Conservation (phyloP, 345 rosid species). For the Combretum micranthum region DNA sequence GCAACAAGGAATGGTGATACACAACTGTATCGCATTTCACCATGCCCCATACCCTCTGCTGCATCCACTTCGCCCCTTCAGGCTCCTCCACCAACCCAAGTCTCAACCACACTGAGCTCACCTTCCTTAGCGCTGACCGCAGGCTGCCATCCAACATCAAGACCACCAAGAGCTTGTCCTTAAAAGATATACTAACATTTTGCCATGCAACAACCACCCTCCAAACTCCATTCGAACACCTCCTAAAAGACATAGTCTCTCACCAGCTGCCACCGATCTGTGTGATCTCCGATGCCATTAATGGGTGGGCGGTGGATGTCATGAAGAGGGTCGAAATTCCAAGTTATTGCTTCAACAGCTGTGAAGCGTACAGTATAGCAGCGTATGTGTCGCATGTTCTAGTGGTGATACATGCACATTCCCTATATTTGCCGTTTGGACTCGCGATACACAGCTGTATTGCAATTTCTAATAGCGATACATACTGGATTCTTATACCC, state of each 20-base stretch:
- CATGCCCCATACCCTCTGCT: constrained; percentile 33
- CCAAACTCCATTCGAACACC: constrained; percentile 17
- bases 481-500: no score
- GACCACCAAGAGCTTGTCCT: constrained; percentile 35
- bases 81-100: constrained; percentile 4
- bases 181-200: constrained; percentile 12
- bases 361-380: constrained; percentile 37
- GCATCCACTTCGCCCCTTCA: constrained; percentile 22
- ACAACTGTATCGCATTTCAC: no score
- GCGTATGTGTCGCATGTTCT: constrained; percentile 37
- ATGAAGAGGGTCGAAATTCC: constrained; percentile 19
- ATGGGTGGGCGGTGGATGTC: constrained; percentile 37
- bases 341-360: constrained; percentile 21
- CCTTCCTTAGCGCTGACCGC: constrained; percentile 23
- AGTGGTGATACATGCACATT: no score
- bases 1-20: no score
- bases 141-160: constrained; percentile 34
- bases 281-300: constrained; percentile 31
- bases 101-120: constrained; percentile 25
- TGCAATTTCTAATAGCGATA: no score
- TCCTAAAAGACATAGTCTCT: constrained; percentile 13
- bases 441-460: no score
- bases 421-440: no score
- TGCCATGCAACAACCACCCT: constrained; percentile 11
- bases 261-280: constrained; percentile 34